Base-by-base conservation (phyloP, 1,139 yeast species). In the Scheffersomyces stambukii region DNA sequence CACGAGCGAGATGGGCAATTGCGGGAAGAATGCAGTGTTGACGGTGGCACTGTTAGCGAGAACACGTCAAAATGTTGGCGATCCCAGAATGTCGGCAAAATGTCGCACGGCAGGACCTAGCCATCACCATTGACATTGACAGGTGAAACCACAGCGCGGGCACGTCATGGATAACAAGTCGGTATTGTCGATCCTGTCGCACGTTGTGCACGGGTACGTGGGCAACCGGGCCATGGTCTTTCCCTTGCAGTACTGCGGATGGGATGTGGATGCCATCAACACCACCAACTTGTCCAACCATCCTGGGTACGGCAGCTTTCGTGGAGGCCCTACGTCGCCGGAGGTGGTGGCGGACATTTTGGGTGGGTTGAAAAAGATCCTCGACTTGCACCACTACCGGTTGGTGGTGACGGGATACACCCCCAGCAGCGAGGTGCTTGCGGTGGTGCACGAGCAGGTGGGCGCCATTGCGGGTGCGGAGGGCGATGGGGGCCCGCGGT, bases 391-490 rank as follows among this genome's bases (percentile, higher is more conserved):
- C 19, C 51, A 50, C 4, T 83, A 82, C 46, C 73, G 73, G 39
- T 78, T 83, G 16, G 48, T 84, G 2, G 50, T 84, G 30, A 77
- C 88, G 0, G 95, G 95, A 0, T 85, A 85, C 47, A 64, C 78
- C 2, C 86, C 89, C 10, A 74, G 74, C 24, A 74, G 71, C 2
- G 68, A 58, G 19, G 69, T 75, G 1, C 61, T 81, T 33, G 47
- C 53, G 26, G 66, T 68, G 1, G 70, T 78, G 1, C 70, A 70
- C 24, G 52, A 60, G 13, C 66, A 76, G 23, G 46, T 57, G 50
- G 51, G 19, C 4, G 20, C 27, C 9, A 28, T 35, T 4, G 36
- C 46, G 23, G 19, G 19, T 8, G 19, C 19, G 8, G 18, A 8
- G 8, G 27, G 12, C n/a, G 16, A n/a, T 7, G 19, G n/a, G 11